A percentile compares a stretch with the other conserved stretches of the same genome.
phyloP scores from a whole-genome alignment of 768 basidiomycete species.

The Arthromyces matolae region DNA sequence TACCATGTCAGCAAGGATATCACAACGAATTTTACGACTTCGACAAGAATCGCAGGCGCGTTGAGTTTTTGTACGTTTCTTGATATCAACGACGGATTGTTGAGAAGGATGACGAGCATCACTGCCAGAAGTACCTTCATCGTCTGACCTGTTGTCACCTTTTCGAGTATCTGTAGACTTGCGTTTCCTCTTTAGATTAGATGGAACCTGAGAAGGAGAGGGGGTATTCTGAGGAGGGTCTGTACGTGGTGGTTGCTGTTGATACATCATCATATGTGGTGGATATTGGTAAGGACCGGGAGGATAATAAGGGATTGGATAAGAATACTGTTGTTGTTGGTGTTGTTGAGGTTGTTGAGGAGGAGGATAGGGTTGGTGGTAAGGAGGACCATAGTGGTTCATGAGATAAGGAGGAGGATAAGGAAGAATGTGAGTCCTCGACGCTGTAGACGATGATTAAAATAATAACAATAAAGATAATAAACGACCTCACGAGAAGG shows the following conservation, averaged over 20 bases:
- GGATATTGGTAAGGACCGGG: conserved; percentile 57
- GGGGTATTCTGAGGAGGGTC: conserved; percentile 34
- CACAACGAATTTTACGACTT: conserved; percentile 91
- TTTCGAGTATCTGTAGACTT: conserved; percentile 41
- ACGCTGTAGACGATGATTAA: conserved; percentile 49
- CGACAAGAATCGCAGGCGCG: conserved; percentile 91
- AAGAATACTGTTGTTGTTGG: conserved; percentile 46
- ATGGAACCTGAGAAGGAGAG: conserved; percentile 29
- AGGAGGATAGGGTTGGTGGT: conserved; percentile 26
- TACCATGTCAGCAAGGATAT: conserved; percentile 69
- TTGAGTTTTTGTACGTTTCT: conserved; percentile 88
- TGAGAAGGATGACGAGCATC: conserved; percentile 32
- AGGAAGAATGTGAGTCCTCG: conserved; percentile 21
- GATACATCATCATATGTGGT: conserved; percentile 72
- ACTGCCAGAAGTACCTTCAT: conserved; percentile 51
- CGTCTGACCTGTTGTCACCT: conserved; percentile 49
- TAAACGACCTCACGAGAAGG: too few relatives aligned
- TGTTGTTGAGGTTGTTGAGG: conserved; percentile 33
- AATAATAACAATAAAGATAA: too few relatives aligned
- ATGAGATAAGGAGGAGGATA: conserved; percentile 51
- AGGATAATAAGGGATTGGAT: conserved; percentile 53
- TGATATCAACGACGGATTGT: conserved; percentile 48
- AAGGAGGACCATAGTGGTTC: conserved; percentile 63
- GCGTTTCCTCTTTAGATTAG: conserved; percentile 63
- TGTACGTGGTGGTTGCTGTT: conserved; percentile 35